A percentile compares a stretch with the other conserved stretches of the same genome.
Conservation (phyloP, 2,329 filamentous ascomycete genomes). For the Diaporthe humulicola region DNA sequence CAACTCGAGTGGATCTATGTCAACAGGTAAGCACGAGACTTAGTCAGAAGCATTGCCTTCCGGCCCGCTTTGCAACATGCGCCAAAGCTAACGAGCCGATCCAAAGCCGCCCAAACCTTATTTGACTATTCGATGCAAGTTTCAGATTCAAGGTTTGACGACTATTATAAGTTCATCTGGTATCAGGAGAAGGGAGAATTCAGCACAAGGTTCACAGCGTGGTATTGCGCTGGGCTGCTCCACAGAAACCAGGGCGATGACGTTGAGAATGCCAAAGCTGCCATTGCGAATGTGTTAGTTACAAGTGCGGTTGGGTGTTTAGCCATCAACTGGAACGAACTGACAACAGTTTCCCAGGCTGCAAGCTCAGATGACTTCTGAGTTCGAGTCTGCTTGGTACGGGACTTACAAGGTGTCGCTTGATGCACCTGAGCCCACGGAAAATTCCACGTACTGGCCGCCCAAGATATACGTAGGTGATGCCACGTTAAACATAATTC, state of each 20-base stretch:
- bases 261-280: slow-evolving; percentile 51
- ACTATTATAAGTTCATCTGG: slow-evolving; percentile 56
- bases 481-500: not conserved
- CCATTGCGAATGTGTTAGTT: slow-evolving; percentile 51
- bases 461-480: slow-evolving; percentile 50
- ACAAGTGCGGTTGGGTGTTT: not conserved
- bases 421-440: slow-evolving; percentile 54
- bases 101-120: slow-evolving; percentile 50
- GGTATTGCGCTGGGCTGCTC: slow-evolving; percentile 55
- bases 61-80: too few species aligned
- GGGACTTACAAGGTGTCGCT: slow-evolving; percentile 56
- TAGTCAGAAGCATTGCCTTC: not conserved
- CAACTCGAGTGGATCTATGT: slow-evolving; percentile 24
- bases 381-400: slow-evolving; percentile 56
- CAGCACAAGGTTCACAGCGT: slow-evolving; percentile 58
- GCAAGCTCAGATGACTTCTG: slow-evolving; percentile 50
- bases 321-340: too few species aligned
- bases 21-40: slow-evolving; percentile 24
- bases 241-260: slow-evolving; percentile 52
- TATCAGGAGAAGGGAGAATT: slow-evolving; percentile 58
- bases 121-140: slow-evolving; percentile 57
- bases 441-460: slow-evolving; percentile 50
- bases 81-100: not conserved
- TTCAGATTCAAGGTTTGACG: slow-evolving; percentile 55
- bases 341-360: slow-evolving; percentile 1